phyloP scores from a whole-genome alignment of 345 rosid genomes.

The Gossypium ekmanianum region DNA sequence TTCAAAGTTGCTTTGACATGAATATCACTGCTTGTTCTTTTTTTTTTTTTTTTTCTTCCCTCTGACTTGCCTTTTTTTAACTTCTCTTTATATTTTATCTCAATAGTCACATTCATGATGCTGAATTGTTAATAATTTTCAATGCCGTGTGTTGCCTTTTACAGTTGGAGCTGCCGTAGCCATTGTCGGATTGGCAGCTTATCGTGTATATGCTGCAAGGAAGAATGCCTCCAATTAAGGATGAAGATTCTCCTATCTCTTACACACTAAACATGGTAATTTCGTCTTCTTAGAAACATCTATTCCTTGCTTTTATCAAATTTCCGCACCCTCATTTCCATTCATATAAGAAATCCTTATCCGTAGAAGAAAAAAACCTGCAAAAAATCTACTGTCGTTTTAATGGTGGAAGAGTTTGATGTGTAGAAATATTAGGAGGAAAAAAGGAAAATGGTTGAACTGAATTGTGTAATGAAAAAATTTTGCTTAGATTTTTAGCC shows the following conservation, averaged over 20 bases:
- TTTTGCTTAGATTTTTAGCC: conserved; percentile 19
- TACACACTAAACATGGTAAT: background rate
- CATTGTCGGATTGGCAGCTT: conserved; percentile 87
- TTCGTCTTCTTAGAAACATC: background rate
- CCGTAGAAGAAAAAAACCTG: conserved; percentile 6
- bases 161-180: conserved; percentile 94
- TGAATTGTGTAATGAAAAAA: conserved; percentile 27
- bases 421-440: background rate
- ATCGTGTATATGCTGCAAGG: conserved; percentile 82
- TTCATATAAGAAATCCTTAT: background rate
- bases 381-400: conserved; percentile 2
- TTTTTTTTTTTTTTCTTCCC: background rate
- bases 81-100: background rate
- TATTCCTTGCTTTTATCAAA: background rate
- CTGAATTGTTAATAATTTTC: background rate
- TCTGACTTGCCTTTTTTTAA: background rate
- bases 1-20: background rate
- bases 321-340: background rate
- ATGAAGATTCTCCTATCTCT: background rate
- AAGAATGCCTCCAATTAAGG: conserved; percentile 61
- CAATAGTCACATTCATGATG: background rate
- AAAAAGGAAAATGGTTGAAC: conserved; percentile 9
- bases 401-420: background rate
- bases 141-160: conserved; percentile 9
- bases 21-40: background rate